A percentile compares a stretch with the other conserved stretches of the same genome.
These are phyloP conservation scores for Cryptosporidium baileyi DNA, from an alignment of 169 alveolate genomes.

Conservation along the genomic window DNA sequence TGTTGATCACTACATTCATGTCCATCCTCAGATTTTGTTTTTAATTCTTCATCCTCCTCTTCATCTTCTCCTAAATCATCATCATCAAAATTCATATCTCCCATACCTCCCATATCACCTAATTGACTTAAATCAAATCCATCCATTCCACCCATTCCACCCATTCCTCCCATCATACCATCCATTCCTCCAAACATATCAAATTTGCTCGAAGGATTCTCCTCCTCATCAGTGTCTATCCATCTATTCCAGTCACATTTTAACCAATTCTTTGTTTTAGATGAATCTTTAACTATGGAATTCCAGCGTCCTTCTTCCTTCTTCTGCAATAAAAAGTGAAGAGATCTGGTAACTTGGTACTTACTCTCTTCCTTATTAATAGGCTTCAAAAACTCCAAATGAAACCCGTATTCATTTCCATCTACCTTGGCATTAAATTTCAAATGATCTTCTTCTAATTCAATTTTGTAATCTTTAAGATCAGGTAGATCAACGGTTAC, in stretches of 20 bases:
- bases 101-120: constrained; percentile 73
- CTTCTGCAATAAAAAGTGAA: constrained; percentile 73
- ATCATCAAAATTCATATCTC: constrained; percentile 70
- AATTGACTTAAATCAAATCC: constrained; percentile 73
- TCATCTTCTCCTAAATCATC: constrained; percentile 34
- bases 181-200: constrained; percentile 73
- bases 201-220: constrained; percentile 70
- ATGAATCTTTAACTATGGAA: constrained; percentile 75
- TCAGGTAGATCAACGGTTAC: constrained; percentile 79
- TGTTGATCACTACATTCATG: not conserved
- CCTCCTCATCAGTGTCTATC: constrained; percentile 81
- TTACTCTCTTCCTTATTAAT: constrained; percentile 72
- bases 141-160: constrained; percentile 71
- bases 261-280: constrained; percentile 73
- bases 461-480: constrained; percentile 70
- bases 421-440: constrained; percentile 68
- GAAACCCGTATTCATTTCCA: constrained; percentile 66
- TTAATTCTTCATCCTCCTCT: constrained; percentile 43
- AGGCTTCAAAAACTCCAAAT: constrained; percentile 66
- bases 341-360: constrained; percentile 77
- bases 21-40: not conserved
- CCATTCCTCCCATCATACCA: constrained; percentile 71
- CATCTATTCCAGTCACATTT: constrained; percentile 79
- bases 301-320: constrained; percentile 69
- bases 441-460: constrained; percentile 60